Evolutionary conservation across 1,284 basidiomycete species (phyloP).

Genomic region (Flammula alnicola): DNA sequence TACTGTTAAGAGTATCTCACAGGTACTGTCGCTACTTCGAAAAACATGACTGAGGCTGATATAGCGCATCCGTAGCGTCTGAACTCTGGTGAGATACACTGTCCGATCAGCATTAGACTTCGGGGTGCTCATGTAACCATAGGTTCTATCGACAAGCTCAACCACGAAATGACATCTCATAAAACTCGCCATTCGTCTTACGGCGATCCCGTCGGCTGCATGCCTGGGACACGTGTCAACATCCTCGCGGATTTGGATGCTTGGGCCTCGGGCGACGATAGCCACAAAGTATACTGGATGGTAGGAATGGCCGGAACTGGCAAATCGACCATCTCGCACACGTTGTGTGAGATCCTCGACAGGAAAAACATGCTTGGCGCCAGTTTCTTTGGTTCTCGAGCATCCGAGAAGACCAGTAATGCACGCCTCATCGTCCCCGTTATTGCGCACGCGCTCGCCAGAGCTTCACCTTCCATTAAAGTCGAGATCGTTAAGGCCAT

Average conservation of each 20-base stretch:
- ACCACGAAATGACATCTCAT: constrained; percentile 12
- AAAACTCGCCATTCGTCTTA: constrained; percentile 12
- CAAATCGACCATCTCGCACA: constrained; percentile 22
- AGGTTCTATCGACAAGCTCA: constrained; percentile 11
- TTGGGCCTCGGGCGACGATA: constrained; percentile 4
- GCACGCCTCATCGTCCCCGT: constrained; percentile 3
- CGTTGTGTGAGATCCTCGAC: constrained; percentile 15
- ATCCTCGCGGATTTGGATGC: constrained; percentile 1
- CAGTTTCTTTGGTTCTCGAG: constrained; percentile 27
- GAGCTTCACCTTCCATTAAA: constrained; percentile 15
- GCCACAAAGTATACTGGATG: constrained; percentile 20
- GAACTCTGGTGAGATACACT: constrained; percentile 5
- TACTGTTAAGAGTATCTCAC: constrained; percentile 2
- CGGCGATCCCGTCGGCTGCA: constrained; percentile 5
- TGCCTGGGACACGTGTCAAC: background rate
- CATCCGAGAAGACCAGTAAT: constrained; percentile 9
- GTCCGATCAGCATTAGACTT: background rate
- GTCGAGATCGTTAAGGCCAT: constrained; percentile 13
- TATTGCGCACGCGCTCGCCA: constrained; percentile 8
- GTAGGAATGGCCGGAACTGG: constrained; percentile 23
- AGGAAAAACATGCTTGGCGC: constrained; percentile 17
- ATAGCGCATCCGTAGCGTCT: background rate
- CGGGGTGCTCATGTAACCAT: background rate
- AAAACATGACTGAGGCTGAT: background rate
- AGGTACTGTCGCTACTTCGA: background rate